Evolutionary conservation across 352 stramenopile species (phyloP), one percentile per base, ranked within the genome.

Genomic region (Phytopythium aichiense): DNA sequence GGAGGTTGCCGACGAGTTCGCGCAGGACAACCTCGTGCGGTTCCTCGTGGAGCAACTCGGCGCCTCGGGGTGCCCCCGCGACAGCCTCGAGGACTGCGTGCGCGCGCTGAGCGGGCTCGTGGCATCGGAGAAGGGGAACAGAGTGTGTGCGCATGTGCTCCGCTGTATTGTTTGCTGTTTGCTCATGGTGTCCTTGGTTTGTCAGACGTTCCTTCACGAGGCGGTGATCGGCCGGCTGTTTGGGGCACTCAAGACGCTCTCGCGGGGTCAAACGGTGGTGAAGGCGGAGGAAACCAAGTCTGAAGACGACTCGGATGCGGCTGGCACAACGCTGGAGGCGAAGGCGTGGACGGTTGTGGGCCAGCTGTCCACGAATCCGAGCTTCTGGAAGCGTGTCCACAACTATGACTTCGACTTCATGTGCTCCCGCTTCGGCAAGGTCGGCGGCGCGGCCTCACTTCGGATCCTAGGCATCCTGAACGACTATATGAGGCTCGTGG

Each of bases 361-460:
- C 18, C 53, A 56, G 8, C 57, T 91, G 30, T 72, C 81, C 9
- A 71, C 58, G 5, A 66, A 58, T 0, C 23, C 64, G 0, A 59
- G 61, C 15, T 75, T 90, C 59, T 94, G 84, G 84, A 35, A 33
- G 2, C 63, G 65, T 13, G 72, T 91, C 25, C 59, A 68, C 28
- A 76, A 58, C 33, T 76, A 85, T 46, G 74, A 89, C 61, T 84
- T 91, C 49, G 79, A 79, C 31, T 92, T 91, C 57, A 65, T 92
- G 16, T 94, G 79, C 60, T 66, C 69, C 1, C 74, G 74, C 25
- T 91, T 91, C 51, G 68, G 76, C 13, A 60, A 65, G 6, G 66
- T 86, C 1, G 66, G 54, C 1, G 73, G 79, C 9, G 52, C 55
- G 11, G 74, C 65, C 1, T 74, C 80, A 2, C 58, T 84, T 20